phyloP scores from a whole-genome alignment of 73 alveolate species.

The Effrenium voratum region DNA sequence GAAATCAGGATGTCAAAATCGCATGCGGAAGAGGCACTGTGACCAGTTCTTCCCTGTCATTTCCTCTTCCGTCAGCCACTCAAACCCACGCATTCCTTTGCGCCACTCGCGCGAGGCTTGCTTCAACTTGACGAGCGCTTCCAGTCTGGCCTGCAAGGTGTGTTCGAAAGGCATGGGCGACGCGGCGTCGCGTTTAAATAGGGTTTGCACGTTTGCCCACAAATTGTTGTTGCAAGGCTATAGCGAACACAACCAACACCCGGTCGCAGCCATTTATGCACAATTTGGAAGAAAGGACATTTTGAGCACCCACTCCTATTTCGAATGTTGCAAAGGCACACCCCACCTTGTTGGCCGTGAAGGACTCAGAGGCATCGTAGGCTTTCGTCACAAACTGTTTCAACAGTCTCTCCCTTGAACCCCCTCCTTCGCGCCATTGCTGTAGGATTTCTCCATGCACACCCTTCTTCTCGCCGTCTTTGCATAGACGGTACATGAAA shows the following conservation, averaged over 20 bases:
- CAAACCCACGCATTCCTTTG: background rate
- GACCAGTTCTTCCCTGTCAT: constrained; percentile 16
- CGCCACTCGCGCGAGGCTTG: background rate
- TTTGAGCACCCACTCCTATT: no score
- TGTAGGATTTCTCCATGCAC: background rate
- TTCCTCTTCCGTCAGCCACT: constrained; percentile 29
- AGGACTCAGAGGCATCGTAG: background rate
- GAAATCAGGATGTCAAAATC: background rate
- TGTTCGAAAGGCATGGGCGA: no score
- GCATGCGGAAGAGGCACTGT: background rate
- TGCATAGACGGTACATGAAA: background rate
- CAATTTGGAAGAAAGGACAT: no score
- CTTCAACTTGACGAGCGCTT: background rate
- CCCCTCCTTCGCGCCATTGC: background rate
- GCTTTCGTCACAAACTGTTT: background rate
- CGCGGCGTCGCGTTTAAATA: no score
- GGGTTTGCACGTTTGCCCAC: no score
- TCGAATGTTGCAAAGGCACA: no score
- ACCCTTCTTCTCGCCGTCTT: background rate
- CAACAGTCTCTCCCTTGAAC: background rate
- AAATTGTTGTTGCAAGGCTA: no score
- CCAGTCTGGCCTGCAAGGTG: constrained; percentile 3
- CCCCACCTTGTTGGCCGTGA: background rate
- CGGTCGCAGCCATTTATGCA: no score
- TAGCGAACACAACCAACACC: no score